A percentile compares a stretch with the other conserved stretches of the same genome.
These are phyloP conservation scores for Hyphopichia homilentoma DNA, from an alignment of 805 yeast species.

Conservation along the genomic window DNA sequence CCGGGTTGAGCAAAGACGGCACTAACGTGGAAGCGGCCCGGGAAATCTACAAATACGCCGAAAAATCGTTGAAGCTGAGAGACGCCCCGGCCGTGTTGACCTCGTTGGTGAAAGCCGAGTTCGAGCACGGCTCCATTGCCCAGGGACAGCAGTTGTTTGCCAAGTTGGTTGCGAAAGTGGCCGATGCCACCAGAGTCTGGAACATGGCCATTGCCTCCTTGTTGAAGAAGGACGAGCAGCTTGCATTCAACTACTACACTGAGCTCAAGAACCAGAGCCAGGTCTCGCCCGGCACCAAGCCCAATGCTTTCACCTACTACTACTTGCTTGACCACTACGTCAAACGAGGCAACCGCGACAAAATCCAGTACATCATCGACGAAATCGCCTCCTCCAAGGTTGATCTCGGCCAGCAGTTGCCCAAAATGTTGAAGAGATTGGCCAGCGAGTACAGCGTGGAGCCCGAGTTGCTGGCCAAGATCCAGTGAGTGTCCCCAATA, in stretches of 20 bases:
- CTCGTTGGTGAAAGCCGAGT: slow-evolving; percentile 46
- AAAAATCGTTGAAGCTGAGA: slow-evolving; percentile 15
- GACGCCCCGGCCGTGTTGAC: slow-evolving; percentile 37
- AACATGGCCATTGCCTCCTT: slow-evolving; percentile 34
- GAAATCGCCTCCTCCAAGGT: slow-evolving; percentile 31
- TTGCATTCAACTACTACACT: slow-evolving; percentile 40
- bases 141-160: slow-evolving; percentile 30
- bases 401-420: slow-evolving; percentile 37
- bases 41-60: slow-evolving; percentile 40
- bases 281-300: slow-evolving; percentile 18
- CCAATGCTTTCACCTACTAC: slow-evolving; percentile 51
- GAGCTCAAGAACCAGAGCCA: slow-evolving; percentile 24
- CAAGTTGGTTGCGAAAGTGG: slow-evolving; percentile 28
- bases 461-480: too few species aligned
- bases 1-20: slow-evolving; percentile 48
- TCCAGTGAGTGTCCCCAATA: too few species aligned
- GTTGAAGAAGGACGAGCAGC: slow-evolving; percentile 26
- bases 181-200: slow-evolving; percentile 37
- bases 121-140: slow-evolving; percentile 33
- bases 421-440: slow-evolving; percentile 24
- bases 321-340: slow-evolving; percentile 41
- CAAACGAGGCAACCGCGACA: slow-evolving; percentile 24
- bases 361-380: slow-evolving; percentile 32
- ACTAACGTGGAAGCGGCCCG: slow-evolving; percentile 50
- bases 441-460: slow-evolving; percentile 4